Conservation (phyloP, 2,329 filamentous ascomycete species). For the Hypoxylon sp. region DNA sequence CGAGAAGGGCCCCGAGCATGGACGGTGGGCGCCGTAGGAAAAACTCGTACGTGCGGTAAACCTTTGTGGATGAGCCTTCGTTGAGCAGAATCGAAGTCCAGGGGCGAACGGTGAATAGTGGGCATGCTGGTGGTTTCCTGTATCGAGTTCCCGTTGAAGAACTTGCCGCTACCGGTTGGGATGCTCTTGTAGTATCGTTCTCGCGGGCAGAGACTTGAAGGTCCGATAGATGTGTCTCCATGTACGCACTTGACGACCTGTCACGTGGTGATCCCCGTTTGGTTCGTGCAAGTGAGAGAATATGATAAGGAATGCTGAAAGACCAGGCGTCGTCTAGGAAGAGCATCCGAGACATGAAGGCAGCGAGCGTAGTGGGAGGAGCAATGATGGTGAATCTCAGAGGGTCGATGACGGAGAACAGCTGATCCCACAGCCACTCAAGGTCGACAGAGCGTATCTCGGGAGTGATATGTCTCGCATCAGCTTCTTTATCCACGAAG, state of each 20-base stretch:
- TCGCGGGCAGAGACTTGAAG: slow-evolving; percentile 16
- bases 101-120: slow-evolving; percentile 69
- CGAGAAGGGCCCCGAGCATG: slow-evolving; percentile 67
- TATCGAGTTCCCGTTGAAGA: slow-evolving; percentile 18
- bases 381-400: slow-evolving; percentile 69
- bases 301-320: slow-evolving; percentile 73
- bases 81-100: slow-evolving; percentile 78
- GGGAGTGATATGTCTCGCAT: slow-evolving; percentile 50
- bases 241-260: neutral
- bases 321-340: slow-evolving; percentile 71
- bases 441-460: slow-evolving; percentile 52
- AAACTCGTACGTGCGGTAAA: slow-evolving; percentile 79
- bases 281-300: slow-evolving; percentile 63
- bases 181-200: slow-evolving; percentile 1
- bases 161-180: slow-evolving; percentile 6
- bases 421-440: slow-evolving; percentile 66
- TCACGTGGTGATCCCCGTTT: slow-evolving; percentile 25
- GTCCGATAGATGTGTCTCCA: slow-evolving; percentile 13
- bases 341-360: slow-evolving; percentile 69
- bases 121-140: slow-evolving; percentile 48
- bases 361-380: slow-evolving; percentile 72
- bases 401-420: slow-evolving; percentile 68
- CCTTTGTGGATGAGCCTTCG: slow-evolving; percentile 79
- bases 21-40: slow-evolving; percentile 74
- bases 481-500: slow-evolving; percentile 50